Conservation (phyloP, 352 stramenopile genomes). For the Phytophthora podocarpi region DNA sequence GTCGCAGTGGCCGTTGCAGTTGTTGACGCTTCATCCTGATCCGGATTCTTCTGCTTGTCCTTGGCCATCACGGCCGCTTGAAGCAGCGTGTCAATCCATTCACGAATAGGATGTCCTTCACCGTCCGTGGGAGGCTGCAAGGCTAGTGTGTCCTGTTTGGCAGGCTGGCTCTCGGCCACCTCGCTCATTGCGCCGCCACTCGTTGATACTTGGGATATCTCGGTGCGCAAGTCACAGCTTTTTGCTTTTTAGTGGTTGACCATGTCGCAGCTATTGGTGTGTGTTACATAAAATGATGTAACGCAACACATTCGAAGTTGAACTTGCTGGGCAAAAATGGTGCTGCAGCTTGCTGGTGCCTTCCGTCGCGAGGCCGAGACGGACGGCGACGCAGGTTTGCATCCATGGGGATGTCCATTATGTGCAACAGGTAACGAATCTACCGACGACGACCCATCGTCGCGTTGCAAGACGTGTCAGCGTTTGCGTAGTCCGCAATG, state of each 20-base stretch:
- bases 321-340: not conserved
- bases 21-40: slow-evolving; percentile 2
- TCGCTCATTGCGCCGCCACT: slow-evolving; percentile 34
- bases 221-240: slow-evolving; percentile 21
- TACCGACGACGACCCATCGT: not conserved
- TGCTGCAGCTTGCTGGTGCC: not conserved
- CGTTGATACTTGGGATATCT: slow-evolving; percentile 4
- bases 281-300: not conserved
- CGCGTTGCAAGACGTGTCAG: slow-evolving; percentile 20
- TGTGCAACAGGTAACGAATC: slow-evolving; percentile 13
- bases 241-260: slow-evolving; percentile 13
- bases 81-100: slow-evolving; percentile 84
- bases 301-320: too few species aligned
- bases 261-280: slow-evolving; percentile 44
- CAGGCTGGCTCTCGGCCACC: slow-evolving; percentile 17
- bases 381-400: not conserved
- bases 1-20: slow-evolving; percentile 2
- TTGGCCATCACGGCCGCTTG: slow-evolving; percentile 79
- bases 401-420: slow-evolving; percentile 16
- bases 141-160: slow-evolving; percentile 3
- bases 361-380: slow-evolving; percentile 1
- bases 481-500: slow-evolving; percentile 30
- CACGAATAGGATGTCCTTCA: slow-evolving; percentile 49
- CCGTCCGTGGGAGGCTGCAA: slow-evolving; percentile 15
- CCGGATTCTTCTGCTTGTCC: slow-evolving; percentile 44